phyloP scores from a whole-genome alignment of 176 grass and related monocot species.

The Ampelocalamus luodianensis region DNA sequence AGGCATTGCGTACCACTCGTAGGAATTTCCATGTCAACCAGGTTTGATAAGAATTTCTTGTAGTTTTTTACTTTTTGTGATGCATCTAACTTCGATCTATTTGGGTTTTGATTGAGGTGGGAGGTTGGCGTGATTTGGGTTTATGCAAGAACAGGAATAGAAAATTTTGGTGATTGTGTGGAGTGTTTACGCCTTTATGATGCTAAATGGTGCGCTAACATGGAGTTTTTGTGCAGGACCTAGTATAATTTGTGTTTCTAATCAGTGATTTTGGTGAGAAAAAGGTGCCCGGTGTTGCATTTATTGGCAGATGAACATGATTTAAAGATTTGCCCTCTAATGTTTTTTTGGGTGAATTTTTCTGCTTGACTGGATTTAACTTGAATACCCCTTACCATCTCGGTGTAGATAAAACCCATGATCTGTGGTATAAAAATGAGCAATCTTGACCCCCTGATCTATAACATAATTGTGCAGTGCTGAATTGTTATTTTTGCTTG shows the following conservation, averaged over 20 bases:
- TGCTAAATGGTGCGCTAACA: background rate
- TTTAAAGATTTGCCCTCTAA: slow-evolving; percentile 15
- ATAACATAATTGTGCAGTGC: background rate
- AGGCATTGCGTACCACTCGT: background rate
- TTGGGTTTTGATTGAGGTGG: slow-evolving; percentile 23
- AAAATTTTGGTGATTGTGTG: background rate
- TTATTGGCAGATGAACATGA: background rate
- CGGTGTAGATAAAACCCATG: background rate
- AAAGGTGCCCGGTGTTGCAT: background rate
- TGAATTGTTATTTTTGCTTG: background rate
- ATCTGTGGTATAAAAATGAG: background rate
- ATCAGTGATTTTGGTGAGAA: slow-evolving; percentile 11
- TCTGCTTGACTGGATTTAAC: background rate
- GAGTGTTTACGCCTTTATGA: background rate
- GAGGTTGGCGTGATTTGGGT: slow-evolving; percentile 31
- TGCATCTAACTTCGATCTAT: slow-evolving; percentile 25
- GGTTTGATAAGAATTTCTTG: slow-evolving; percentile 44
- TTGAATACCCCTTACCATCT: background rate
- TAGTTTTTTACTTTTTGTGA: slow-evolving; percentile 7
- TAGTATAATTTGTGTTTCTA: slow-evolving; percentile 13
- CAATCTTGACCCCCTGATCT: background rate
- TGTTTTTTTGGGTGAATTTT: slow-evolving; percentile 4
- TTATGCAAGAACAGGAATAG: background rate
- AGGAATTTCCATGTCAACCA: background rate
- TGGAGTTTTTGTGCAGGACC: slow-evolving; percentile 21